Base-by-base conservation (phyloP, 108 stramenopile species). In the Cyclotella atomus region DNA sequence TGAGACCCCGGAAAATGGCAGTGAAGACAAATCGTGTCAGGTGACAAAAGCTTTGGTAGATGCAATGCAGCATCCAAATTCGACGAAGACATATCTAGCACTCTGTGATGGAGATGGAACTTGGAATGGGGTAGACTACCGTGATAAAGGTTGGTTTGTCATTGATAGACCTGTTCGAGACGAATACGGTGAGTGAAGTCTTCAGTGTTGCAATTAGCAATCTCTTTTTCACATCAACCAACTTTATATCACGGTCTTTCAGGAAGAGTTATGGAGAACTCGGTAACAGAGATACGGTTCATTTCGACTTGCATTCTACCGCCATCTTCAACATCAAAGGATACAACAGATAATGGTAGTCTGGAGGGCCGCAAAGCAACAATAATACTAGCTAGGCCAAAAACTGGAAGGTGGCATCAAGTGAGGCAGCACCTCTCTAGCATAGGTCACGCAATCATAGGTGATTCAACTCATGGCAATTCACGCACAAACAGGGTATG, bases 351-450 rank as follows among this genome's bases (percentile, higher is more conserved):
- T 27, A 7, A 43, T 20, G 41, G 70, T 28, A 63, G 65, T 30
- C 28, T 73, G 12, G 82, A 79, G 62, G 82, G 82, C 16, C 62
- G 75, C 41, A 82, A 65, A 28, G 62, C 71, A 25, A 46, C 55
- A 14, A 68, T 83, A 14, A 68, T 83, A 5, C 23, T 79, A 10
- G 83, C 83, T 0, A 68, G 83, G 23, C 84, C 84, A 20, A 27
- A 46, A 9, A 77, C 80, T 5, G 84, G 84, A 25, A 32, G 80
- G 21, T 88, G 80, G 63, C 89, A 91, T 67, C 89, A 91, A 64
- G 79, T 91, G 23, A 71, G 89, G 15, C 86, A 84, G 38, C 89
- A 91, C 57, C 44, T 85, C 0, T 59, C 78, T 15, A 70, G 59
- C 0, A 82, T 91, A 14, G 83, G 82, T 0, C 84, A 75, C 16